Conservation (phyloP, 176 grass and related monocot species). For the Tillandsia fasciculata region DNA sequence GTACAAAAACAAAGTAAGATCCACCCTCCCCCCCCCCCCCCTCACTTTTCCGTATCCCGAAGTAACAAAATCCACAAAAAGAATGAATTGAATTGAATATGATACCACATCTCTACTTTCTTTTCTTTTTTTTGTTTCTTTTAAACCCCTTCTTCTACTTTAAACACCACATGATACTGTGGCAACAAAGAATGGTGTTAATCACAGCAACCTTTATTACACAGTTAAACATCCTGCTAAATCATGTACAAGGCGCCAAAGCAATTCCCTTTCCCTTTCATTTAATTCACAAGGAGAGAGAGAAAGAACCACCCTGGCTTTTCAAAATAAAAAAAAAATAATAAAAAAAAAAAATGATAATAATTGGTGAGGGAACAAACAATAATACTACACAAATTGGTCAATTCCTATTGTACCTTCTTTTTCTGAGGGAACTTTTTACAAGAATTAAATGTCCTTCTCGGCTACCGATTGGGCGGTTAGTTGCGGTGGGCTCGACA, state of each 20-base stretch:
- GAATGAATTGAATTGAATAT: slow-evolving; percentile 27
- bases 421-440: slow-evolving; percentile 17
- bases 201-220: background rate
- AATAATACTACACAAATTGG: slow-evolving; percentile 70
- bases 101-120: slow-evolving; percentile 12
- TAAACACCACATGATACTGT: background rate
- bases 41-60: slow-evolving; percentile 20
- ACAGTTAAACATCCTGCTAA: no score
- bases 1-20: background rate
- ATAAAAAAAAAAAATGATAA: slow-evolving; percentile 14
- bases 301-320: slow-evolving; percentile 7
- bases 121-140: background rate
- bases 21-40: slow-evolving; percentile 9
- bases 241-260: slow-evolving; percentile 16
- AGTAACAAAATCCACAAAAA: slow-evolving; percentile 18
- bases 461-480: background rate
- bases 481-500: slow-evolving; percentile 7
- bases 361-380: slow-evolving; percentile 68
- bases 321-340: slow-evolving; percentile 12
- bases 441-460: background rate
- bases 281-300: no score
- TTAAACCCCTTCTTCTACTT: background rate
- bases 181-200: slow-evolving; percentile 1
- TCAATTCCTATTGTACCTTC: slow-evolving; percentile 80
- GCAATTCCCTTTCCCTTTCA: no score